Evolutionary conservation across 108 stramenopile genomes (phyloP).

Genomic region (Cyclotella cryptica): DNA sequence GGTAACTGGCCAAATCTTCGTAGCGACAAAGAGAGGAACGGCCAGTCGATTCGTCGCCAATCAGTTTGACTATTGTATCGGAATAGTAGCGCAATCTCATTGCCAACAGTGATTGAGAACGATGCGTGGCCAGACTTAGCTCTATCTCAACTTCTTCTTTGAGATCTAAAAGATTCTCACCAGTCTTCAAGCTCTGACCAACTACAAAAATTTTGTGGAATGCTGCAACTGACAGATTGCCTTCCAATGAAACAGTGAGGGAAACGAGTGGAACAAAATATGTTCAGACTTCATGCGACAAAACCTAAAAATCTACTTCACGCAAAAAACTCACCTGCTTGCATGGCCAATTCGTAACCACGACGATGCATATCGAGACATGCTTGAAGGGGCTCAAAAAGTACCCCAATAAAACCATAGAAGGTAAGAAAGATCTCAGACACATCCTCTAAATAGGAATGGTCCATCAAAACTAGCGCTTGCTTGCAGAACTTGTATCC

Average conservation of each 20-base stretch:
- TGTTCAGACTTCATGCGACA: too few species aligned
- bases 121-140: not conserved
- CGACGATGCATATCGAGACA: not conserved
- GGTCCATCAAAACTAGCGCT: not conserved
- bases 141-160: not conserved
- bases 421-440: not conserved
- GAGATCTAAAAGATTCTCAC: not conserved
- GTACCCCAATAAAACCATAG: not conserved
- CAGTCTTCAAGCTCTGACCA: not conserved
- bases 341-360: not conserved
- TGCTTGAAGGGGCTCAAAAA: not conserved
- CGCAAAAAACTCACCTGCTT: not conserved
- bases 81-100: not conserved
- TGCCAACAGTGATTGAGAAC: not conserved
- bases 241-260: too few species aligned
- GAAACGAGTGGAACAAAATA: too few species aligned
- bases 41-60: too few species aligned
- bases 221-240: slow-evolving; percentile 1
- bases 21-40: too few species aligned
- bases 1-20: too few species aligned
- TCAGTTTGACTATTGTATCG: not conserved
- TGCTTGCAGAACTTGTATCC: not conserved
- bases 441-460: not conserved
- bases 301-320: too few species aligned
- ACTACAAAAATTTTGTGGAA: not conserved